Evolutionary conservation across 805 yeast genomes (phyloP).

Genomic region (Diddensiella transvaalensis): DNA sequence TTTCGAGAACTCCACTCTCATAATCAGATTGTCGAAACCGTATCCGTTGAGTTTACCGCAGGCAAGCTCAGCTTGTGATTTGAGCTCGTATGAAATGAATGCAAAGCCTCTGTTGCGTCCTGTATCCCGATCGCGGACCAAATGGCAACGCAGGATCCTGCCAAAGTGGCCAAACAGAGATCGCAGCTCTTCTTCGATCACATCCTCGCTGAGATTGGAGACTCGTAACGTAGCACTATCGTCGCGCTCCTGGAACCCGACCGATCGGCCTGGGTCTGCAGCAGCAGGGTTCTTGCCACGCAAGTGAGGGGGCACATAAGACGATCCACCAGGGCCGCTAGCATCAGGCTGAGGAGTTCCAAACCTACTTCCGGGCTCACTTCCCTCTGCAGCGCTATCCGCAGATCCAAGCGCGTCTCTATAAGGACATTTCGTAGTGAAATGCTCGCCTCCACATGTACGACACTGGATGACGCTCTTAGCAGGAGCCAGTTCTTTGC

Average conservation of each 20-base stretch:
- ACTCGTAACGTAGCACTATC: slow-evolving; percentile 86
- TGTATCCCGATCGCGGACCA: slow-evolving; percentile 88
- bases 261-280: slow-evolving; percentile 41
- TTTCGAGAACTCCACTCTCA: slow-evolving; percentile 43
- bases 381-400: slow-evolving; percentile 37
- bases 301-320: slow-evolving; percentile 62
- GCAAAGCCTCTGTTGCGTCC: slow-evolving; percentile 95
- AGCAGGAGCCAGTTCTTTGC: slow-evolving; percentile 44
- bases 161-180: slow-evolving; percentile 67
- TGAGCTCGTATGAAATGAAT: slow-evolving; percentile 70
- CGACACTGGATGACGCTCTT: slow-evolving; percentile 65
- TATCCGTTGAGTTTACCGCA: slow-evolving; percentile 75
- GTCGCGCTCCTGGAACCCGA: slow-evolving; percentile 58
- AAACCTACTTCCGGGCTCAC: slow-evolving; percentile 31
- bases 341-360: slow-evolving; percentile 37
- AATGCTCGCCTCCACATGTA: slow-evolving; percentile 90
- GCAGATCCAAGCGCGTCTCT: slow-evolving; percentile 74
- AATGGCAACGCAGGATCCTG: slow-evolving; percentile 69
- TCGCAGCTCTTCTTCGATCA: slow-evolving; percentile 77
- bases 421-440: slow-evolving; percentile 92
- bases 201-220: slow-evolving; percentile 82
- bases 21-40: slow-evolving; percentile 87
- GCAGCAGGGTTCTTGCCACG: slow-evolving; percentile 43
- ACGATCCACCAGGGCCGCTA: slow-evolving; percentile 31
- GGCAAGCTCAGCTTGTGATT: slow-evolving; percentile 67